These are phyloP conservation scores for Gracilaria caudata DNA, from an alignment of 23 red algal genomes.

Conservation along the genomic window DNA sequence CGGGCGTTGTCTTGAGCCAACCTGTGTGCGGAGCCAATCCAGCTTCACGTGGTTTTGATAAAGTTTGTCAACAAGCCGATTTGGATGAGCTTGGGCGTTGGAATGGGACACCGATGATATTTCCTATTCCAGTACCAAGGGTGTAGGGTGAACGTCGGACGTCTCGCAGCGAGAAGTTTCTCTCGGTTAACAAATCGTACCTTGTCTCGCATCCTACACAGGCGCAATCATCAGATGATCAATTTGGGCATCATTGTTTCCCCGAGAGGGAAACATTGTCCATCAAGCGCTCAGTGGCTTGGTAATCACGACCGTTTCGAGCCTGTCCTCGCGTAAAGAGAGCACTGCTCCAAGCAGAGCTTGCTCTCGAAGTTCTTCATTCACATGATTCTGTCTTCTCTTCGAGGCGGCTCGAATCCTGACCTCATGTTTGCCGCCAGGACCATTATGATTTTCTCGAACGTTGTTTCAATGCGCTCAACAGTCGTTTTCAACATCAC, in stretches of 20 bases:
- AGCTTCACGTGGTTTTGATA: neutral
- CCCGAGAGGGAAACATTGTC: neutral
- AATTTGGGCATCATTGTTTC: neutral
- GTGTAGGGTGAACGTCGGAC: neutral
- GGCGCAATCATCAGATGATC: too few relatives aligned
- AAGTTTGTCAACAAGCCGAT: too few relatives aligned
- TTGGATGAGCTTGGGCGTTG: neutral
- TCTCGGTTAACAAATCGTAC: neutral
- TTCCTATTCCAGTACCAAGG: neutral
- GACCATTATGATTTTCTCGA: too few relatives aligned
- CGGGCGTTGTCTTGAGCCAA: slow-evolving; percentile 14
- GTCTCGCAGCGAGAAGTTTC: neutral
- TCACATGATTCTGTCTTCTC: neutral
- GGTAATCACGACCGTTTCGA: too few relatives aligned
- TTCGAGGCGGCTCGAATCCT: too few relatives aligned
- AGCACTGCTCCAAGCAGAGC: too few relatives aligned
- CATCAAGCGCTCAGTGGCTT: too few relatives aligned
- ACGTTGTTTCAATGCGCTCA: too few relatives aligned
- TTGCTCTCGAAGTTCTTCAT: neutral
- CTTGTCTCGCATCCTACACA: slow-evolving; percentile 5
- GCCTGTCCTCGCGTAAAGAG: too few relatives aligned
- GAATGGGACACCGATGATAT: neutral
- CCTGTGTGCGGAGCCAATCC: neutral
- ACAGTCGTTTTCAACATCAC: too few relatives aligned
- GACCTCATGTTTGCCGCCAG: too few relatives aligned